Conservation (phyloP, 306 rosid genomes). For the Arachis hypogaea region DNA sequence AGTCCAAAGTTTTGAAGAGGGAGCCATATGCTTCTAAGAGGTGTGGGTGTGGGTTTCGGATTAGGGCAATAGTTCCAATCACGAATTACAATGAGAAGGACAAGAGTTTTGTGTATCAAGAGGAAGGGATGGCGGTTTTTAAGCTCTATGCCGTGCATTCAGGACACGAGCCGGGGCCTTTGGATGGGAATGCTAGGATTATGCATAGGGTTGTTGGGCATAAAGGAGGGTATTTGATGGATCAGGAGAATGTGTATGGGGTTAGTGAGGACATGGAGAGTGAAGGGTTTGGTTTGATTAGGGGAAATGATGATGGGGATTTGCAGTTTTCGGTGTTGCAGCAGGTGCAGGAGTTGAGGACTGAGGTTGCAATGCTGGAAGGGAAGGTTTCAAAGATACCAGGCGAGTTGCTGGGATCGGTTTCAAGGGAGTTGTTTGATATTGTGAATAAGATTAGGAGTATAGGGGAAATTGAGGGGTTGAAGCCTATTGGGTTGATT, state of each 20-base stretch:
- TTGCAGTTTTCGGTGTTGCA: slow-evolving; percentile 79
- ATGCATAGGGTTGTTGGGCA: slow-evolving; percentile 96
- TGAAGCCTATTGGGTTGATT: slow-evolving; percentile 68
- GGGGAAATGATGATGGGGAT: slow-evolving; percentile 82
- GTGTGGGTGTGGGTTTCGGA: slow-evolving; percentile 98
- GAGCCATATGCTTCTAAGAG: slow-evolving; percentile 95
- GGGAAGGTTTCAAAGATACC: slow-evolving; percentile 73
- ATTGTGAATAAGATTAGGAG: slow-evolving; percentile 76
- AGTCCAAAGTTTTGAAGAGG: slow-evolving; percentile 81
- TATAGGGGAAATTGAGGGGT: slow-evolving; percentile 57
- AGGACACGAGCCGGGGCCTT: slow-evolving; percentile 96
- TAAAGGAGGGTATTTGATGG: slow-evolving; percentile 81
- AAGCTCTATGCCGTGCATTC: slow-evolving; percentile 97
- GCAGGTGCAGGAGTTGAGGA: slow-evolving; percentile 85
- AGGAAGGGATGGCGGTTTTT: slow-evolving; percentile 89
- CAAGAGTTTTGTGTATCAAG: slow-evolving; percentile 94
- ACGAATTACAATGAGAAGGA: slow-evolving; percentile 94
- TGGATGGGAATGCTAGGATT: slow-evolving; percentile 97
- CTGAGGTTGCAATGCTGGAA: slow-evolving; percentile 80
- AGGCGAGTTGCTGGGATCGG: slow-evolving; percentile 65
- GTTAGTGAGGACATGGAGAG: slow-evolving; percentile 89
- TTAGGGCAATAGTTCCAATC: slow-evolving; percentile 98
- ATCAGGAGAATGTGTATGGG: slow-evolving; percentile 87
- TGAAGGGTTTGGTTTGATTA: slow-evolving; percentile 77
- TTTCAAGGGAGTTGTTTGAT: slow-evolving; percentile 77